A percentile compares a stretch with the other conserved stretches of the same genome.
These are phyloP conservation scores for Boletus tylopilopsis DNA, from an alignment of 768 basidiomycete species.

Conservation along the genomic window DNA sequence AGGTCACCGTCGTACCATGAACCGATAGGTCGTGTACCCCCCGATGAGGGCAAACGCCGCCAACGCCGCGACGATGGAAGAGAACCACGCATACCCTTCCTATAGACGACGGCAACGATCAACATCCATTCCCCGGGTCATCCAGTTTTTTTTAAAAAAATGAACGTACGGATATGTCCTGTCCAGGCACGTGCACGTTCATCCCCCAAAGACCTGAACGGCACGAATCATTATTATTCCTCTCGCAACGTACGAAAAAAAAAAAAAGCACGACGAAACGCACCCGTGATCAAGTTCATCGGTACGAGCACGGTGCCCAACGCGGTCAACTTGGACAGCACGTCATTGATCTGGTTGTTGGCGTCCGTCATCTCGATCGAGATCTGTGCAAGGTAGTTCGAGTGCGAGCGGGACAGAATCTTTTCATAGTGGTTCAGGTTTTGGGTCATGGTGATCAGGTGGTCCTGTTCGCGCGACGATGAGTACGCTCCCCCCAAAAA, in stretches of 20 bases:
- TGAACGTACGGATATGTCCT: slow-evolving; percentile 47
- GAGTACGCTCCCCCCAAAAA: too few relatives aligned
- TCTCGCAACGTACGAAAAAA: too few relatives aligned
- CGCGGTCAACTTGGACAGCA: slow-evolving; percentile 93
- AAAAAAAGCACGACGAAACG: slow-evolving; percentile 12
- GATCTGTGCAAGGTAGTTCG: slow-evolving; percentile 98
- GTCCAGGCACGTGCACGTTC: slow-evolving; percentile 96
- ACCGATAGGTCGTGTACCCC: slow-evolving; percentile 73
- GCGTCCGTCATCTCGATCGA: slow-evolving; percentile 99
- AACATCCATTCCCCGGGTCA: background rate
- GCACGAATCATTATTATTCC: too few relatives aligned
- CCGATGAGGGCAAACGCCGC: slow-evolving; percentile 80
- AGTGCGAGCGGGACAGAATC: slow-evolving; percentile 97
- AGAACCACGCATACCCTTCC: slow-evolving; percentile 76
- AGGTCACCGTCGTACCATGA: slow-evolving; percentile 57
- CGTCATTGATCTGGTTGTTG: slow-evolving; percentile 99
- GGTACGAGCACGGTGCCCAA: slow-evolving; percentile 96
- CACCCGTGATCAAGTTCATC: slow-evolving; percentile 94
- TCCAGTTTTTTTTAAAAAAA: background rate
- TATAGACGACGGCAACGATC: background rate
- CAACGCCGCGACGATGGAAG: slow-evolving; percentile 77
- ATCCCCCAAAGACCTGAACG: slow-evolving; percentile 86
- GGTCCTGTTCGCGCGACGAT: slow-evolving; percentile 52
- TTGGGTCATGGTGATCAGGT: slow-evolving; percentile 99
- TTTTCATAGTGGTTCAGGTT: slow-evolving; percentile 99